A percentile compares a stretch with the other conserved stretches of the same genome.
Conservation (phyloP, 2,329 filamentous ascomycete species). For the Didymella exigua region DNA sequence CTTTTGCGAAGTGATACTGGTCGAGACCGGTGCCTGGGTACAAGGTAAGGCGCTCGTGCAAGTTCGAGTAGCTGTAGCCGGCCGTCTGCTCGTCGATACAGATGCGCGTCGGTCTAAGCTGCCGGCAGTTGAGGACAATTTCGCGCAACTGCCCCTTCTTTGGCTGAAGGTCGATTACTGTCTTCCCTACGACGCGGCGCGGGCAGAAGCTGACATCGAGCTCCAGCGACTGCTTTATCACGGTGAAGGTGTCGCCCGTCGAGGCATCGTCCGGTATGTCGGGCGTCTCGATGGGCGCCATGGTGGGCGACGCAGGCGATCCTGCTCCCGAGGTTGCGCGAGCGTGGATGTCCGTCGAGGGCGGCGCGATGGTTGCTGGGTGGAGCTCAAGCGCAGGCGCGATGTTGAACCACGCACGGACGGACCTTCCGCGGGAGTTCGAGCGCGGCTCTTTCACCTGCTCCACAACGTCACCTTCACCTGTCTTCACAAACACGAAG, state of each 20-base stretch:
- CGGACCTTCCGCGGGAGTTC: slow-evolving; percentile 13
- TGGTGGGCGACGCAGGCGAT: slow-evolving; percentile 35
- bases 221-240: slow-evolving; percentile 85
- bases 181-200: slow-evolving; percentile 75
- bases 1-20: slow-evolving; percentile 79
- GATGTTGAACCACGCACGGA: slow-evolving; percentile 4
- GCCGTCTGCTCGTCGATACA: slow-evolving; percentile 51
- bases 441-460: slow-evolving; percentile 10
- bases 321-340: slow-evolving; percentile 29
- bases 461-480: slow-evolving; percentile 11
- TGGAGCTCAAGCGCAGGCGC: slow-evolving; percentile 12
- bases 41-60: slow-evolving; percentile 69
- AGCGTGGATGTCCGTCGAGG: not conserved
- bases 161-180: slow-evolving; percentile 79
- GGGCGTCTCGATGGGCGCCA: slow-evolving; percentile 41
- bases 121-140: slow-evolving; percentile 66
- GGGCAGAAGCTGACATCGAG: slow-evolving; percentile 86
- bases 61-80: slow-evolving; percentile 61
- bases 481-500: not conserved
- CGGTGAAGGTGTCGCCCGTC: slow-evolving; percentile 53
- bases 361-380: slow-evolving; percentile 10
- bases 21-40: slow-evolving; percentile 66
- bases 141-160: slow-evolving; percentile 60
- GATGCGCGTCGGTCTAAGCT: slow-evolving; percentile 63
- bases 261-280: slow-evolving; percentile 38